Percentiles rank a stretch among this genome's conserved stretches.
phyloP scores from a whole-genome alignment of 805 yeast genomes.

The Suhomyces tanzawaensis region DNA sequence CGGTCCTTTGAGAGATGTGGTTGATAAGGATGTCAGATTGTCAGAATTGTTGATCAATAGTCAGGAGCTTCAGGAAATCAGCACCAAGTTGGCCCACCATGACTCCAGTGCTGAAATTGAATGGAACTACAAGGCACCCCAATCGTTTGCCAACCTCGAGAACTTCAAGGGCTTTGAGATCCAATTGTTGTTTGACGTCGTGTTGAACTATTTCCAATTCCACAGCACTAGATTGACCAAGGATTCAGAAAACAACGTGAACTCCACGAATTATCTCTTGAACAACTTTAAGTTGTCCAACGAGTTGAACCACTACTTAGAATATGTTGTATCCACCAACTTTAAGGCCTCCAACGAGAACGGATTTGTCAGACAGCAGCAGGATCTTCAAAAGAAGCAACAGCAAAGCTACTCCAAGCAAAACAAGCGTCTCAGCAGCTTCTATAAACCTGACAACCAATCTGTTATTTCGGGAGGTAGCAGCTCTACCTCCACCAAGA shows the following conservation, averaged over 20 bases:
- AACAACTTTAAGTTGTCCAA: conserved; percentile 37
- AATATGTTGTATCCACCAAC: conserved; percentile 28
- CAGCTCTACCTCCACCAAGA: conserved; percentile 23
- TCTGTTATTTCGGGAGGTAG: conserved; percentile 13
- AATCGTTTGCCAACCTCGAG: conserved; percentile 71
- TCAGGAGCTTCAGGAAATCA: conserved; percentile 41
- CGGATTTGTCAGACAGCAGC: conserved; percentile 11
- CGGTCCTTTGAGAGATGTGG: conserved; percentile 51
- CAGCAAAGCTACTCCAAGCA: conserved; percentile 3
- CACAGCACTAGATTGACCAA: conserved; percentile 24
- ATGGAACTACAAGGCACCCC: conserved; percentile 81
- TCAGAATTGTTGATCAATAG: conserved; percentile 52
- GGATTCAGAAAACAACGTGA: conserved; percentile 48
- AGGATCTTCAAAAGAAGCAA: conserved; percentile 12
- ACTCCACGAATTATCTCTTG: conserved; percentile 61
- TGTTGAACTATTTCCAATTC: conserved; percentile 55
- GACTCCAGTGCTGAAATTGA: conserved; percentile 44
- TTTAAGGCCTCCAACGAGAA: conserved; percentile 13
- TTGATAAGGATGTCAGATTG: conserved; percentile 54
- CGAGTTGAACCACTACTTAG: conserved; percentile 39
- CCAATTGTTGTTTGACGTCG: conserved; percentile 57
- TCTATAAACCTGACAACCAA: conserved; percentile 8
- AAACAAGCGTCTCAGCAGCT: conserved; percentile 8
- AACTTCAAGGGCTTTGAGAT: conserved; percentile 61
- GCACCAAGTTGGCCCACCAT: conserved; percentile 19